Percentiles rank a stretch among this genome's conserved stretches.
These are phyloP conservation scores for Aspergillus persii DNA, from an alignment of 2,329 filamentous ascomycete genomes.

Conservation along the genomic window DNA sequence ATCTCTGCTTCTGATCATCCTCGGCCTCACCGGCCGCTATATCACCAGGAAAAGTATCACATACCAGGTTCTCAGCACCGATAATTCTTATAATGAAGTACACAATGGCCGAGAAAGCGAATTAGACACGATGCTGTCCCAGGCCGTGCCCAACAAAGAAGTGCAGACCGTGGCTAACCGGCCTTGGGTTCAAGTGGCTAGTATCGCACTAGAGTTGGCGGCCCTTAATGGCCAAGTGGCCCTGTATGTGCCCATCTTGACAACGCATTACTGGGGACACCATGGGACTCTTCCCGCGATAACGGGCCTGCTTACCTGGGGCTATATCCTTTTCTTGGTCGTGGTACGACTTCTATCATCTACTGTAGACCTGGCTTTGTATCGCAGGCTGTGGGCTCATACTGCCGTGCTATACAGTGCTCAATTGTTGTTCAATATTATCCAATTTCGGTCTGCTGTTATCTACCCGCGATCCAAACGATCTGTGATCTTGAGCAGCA, in stretches of 20 bases:
- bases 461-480: constrained; percentile 69
- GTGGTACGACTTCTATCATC: constrained; percentile 67
- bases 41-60: constrained; percentile 53
- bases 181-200: constrained; percentile 68
- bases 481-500: constrained; percentile 63
- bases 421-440: constrained; percentile 74
- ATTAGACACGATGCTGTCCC: constrained; percentile 51
- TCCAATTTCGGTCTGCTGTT: constrained; percentile 80
- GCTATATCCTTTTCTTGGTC: constrained; percentile 73
- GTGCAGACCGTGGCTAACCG: constrained; percentile 64
- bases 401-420: constrained; percentile 78
- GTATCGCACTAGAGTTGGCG: constrained; percentile 71
- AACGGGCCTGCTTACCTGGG: constrained; percentile 71
- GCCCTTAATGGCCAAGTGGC: constrained; percentile 70
- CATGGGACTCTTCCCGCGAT: constrained; percentile 61
- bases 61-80: constrained; percentile 52
- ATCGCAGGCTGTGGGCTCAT: constrained; percentile 86
- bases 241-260: constrained; percentile 64
- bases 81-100: too few species aligned
- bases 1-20: constrained; percentile 66
- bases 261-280: constrained; percentile 58
- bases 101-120: too few species aligned
- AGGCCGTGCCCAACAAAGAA: constrained; percentile 49
- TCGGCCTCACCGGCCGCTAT: constrained; percentile 57
- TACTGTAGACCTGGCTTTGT: constrained; percentile 59